Base-by-base conservation (phyloP, 1,284 basidiomycete genomes). In the Rhodofomes roseus region DNA sequence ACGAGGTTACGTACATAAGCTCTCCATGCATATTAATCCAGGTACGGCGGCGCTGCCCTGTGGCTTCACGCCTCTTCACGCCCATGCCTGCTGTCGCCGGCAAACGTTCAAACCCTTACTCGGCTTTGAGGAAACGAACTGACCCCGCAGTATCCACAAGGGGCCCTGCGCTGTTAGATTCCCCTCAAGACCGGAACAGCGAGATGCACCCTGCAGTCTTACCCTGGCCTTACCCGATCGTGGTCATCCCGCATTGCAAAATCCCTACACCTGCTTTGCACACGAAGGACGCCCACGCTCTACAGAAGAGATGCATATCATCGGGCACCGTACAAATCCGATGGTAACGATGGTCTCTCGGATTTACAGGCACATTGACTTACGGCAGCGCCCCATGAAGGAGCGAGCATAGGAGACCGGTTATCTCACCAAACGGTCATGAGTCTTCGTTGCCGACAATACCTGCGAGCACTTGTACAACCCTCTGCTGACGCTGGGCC, bases 391-490 rank as follows among this genome's bases (percentile, higher is more conserved):
- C 34, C 22, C 3, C 14, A 46, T 9, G 44, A 23, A 46, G 44
- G 9, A 46, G 12, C 23, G 23, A 4, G 12, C 12, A 25, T 6
- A 46, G 23, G 12, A 27, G 34, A 36, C 39, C 34, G 36, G 53
- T 43, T 27, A 29, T 50, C 53, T 41, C 27, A 44, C 39, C 29
- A 43, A 12, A 36, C 52, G 63, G 44, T 58, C 59, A 57, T 27
- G 25, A 23, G 18, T 55, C 58, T 40, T 64, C 63, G 37, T 52
- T 60, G 65, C 74, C 62, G 69, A 68, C 65, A 54, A 84, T 70
- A 37, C 77, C 79, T 64, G 77, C 76, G 48, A 87, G 66, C 39
- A 86, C 80, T 57, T 78, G 77, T 55, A 82, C 74, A 37, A 87
- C 75, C 54, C 76, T 75, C 63, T 73, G 76, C 62, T 83, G 81